Conservation (phyloP, 225 moss, liverwort and hornwort species). For the Takakia lepidozioides region DNA sequence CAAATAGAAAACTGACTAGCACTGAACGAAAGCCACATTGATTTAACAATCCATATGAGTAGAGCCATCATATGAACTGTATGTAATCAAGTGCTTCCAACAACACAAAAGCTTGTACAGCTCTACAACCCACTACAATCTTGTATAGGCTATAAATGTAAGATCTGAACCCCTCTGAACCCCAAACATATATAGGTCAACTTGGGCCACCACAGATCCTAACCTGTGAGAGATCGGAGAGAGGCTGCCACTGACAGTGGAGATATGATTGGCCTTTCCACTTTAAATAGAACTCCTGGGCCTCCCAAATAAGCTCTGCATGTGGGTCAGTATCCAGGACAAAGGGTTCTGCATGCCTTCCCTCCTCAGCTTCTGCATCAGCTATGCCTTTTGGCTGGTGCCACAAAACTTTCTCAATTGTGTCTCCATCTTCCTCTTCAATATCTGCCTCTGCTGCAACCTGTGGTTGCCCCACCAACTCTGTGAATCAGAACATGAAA, state of each 20-base stretch:
- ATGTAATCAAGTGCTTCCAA: no score
- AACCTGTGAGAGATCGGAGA: constrained; percentile 81
- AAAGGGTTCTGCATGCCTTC: constrained; percentile 92
- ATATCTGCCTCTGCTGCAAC: constrained; percentile 60
- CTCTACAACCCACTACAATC: no score
- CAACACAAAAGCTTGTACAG: no score
- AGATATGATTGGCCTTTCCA: constrained; percentile 99
- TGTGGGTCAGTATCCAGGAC: constrained; percentile 87
- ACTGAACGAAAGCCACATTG: no score
- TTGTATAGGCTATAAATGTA: no score
- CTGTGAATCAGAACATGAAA: constrained; percentile 30
- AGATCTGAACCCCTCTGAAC: no score
- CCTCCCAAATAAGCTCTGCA: constrained; percentile 81
- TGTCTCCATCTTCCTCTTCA: constrained; percentile 93
- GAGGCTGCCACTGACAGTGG: constrained; percentile 94
- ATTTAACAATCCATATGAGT: no score
- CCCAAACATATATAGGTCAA: no score
- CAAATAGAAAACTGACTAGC: no score
- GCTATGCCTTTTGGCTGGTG: constrained; percentile 96
- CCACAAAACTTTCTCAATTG: constrained; percentile 95
- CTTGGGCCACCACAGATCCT: no score
- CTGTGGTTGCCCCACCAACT: no score
- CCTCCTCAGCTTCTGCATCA: constrained; percentile 89
- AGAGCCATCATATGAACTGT: no score
- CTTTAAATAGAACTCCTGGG: constrained; percentile 97